Base-by-base conservation (phyloP, 495 filamentous ascomycete genomes). In the Daldinia concentrica region DNA sequence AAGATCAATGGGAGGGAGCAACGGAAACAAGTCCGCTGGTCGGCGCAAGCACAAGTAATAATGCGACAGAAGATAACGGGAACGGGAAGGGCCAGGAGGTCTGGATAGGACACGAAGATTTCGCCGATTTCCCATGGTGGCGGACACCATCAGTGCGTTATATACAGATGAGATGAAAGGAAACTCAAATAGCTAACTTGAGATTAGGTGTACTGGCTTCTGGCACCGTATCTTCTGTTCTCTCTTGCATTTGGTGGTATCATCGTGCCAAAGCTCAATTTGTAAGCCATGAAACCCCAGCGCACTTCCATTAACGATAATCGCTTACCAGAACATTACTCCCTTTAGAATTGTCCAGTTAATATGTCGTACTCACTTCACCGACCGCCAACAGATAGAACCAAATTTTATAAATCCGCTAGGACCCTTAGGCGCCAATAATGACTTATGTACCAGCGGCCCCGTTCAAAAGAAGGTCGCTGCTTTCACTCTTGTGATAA, bases 161-260 rank as follows among this genome's bases (percentile, higher is more conserved):
- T 22, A 14, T 51, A 50, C 29, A 24, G 9, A 17, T 34, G 64
- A 27, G 43, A 57, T 34, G 29, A 52, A 39, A 29, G 27, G 24
- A 34, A 15, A 62, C 41, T 24, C 32, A 1, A 4, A 11, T 24
- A 24, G 48, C 73, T 78, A 55, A 79, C 58, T 34, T 36, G n/a
- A 22, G 12, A 36, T 58, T 61, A 97, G 92, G 86, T 97, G 37
- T 92, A 85, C 78, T 99, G 94, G 93, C 81, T 99, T 15, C 72
- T 99, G 9, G 88, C 86, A 0, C 90, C 92, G 4, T 93, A 92
- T 77, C 80, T 91, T 26, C 75, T 96, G 6, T 93, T 90, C 76
- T 91, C 92, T 0, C 81, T 97, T 48, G 94, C 93, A 0, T 93
- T 93, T 75, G 95, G 95, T 22, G 94, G 92, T 68, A 85, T 90